Conservation (phyloP, 345 rosid species). For the Hevea brasiliensis region DNA sequence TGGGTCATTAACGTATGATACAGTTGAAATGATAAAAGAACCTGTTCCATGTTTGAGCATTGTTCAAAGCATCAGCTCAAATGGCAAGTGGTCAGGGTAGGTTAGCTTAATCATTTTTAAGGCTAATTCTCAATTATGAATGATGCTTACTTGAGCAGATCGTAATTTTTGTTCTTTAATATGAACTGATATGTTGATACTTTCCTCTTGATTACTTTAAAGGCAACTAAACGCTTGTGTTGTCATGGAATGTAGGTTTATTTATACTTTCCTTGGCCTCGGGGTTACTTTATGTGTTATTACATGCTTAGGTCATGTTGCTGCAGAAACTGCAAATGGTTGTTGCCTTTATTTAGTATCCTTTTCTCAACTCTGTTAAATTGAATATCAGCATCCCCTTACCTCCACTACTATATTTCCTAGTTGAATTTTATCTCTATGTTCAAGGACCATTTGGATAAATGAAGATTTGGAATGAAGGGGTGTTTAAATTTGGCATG, state of each 20-base stretch:
- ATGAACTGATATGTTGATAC: background rate
- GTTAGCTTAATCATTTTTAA: too few relatives aligned
- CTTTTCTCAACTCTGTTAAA: conserved; percentile 19
- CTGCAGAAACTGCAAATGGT: conserved; percentile 79
- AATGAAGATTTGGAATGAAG: background rate
- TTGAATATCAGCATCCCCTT: background rate
- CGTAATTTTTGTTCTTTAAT: background rate
- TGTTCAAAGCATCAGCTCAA: too few relatives aligned
- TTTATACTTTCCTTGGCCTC: conserved; percentile 66
- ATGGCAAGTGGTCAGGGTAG: too few relatives aligned
- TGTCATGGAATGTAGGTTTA: conserved; percentile 60
- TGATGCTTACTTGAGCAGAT: too few relatives aligned
- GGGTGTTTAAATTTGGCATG: background rate
- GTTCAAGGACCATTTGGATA: background rate
- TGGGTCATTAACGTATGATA: too few relatives aligned
- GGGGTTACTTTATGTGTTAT: conserved; percentile 65
- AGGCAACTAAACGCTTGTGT: conserved; percentile 9
- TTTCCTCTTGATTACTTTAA: conserved; percentile 15
- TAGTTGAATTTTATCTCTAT: background rate
- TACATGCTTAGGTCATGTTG: conserved; percentile 80
- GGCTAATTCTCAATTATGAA: too few relatives aligned
- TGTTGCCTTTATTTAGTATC: conserved; percentile 86
- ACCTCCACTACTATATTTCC: background rate
- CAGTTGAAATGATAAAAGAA: too few relatives aligned
- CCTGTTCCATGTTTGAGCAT: too few relatives aligned